phyloP scores from a whole-genome alignment of 805 yeast genomes.

The Candida maesae region DNA sequence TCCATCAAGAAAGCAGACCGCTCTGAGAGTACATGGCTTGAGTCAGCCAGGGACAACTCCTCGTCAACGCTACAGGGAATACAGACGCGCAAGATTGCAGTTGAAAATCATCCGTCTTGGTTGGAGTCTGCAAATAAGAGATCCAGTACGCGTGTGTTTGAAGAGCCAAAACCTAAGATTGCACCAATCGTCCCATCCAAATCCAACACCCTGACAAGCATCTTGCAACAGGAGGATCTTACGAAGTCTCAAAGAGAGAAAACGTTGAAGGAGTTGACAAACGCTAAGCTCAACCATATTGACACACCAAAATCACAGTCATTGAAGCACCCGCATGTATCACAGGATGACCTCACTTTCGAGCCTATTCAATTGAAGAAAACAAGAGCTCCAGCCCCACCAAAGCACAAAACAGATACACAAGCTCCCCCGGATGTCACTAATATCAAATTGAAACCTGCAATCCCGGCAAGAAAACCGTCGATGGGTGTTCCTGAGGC shows the following conservation, averaged over 20 bases:
- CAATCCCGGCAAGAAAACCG: conserved; percentile 11
- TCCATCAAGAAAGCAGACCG: background rate
- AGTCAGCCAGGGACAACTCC: conserved; percentile 7
- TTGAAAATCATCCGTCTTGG: conserved; percentile 18
- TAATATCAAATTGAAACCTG: conserved; percentile 5
- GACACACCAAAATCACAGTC: conserved; percentile 2
- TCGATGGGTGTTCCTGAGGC: conserved; percentile 23
- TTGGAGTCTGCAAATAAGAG: conserved; percentile 21
- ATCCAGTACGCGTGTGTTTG: conserved; percentile 3
- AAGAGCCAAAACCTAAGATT: conserved; percentile 22
- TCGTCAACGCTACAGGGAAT: conserved; percentile 7
- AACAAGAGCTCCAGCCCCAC: conserved; percentile 15
- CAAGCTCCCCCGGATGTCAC: background rate
- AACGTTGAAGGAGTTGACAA: conserved; percentile 15
- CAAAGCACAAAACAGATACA: conserved; percentile 1
- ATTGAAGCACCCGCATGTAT: background rate
- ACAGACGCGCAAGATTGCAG: conserved; percentile 3
- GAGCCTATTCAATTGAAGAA: conserved; percentile 20
- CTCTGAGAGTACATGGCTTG: conserved; percentile 8
- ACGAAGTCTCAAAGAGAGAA: conserved; percentile 12
- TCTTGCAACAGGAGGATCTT: conserved; percentile 10
- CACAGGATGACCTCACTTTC: conserved; percentile 1
- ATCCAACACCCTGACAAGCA: conserved; percentile 30
- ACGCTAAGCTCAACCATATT: conserved; percentile 18
- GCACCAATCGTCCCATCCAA: conserved; percentile 31